Conservation (phyloP, 805 yeast species). For the Teunomyces barrocoloradensis region DNA sequence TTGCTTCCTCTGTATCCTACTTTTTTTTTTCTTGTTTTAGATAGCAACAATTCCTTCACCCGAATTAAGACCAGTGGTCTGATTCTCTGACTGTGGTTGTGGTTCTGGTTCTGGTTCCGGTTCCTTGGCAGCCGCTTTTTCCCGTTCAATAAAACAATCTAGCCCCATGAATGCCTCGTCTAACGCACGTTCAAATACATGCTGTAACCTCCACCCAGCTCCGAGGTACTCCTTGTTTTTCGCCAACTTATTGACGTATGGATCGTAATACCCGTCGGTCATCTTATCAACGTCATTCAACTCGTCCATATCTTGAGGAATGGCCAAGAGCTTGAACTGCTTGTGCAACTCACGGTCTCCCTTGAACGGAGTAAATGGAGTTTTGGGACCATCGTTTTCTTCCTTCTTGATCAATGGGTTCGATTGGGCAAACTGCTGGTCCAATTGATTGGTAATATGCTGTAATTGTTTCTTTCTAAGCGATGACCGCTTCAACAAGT, state of each 20-base stretch:
- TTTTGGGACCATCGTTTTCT: conserved; percentile 17
- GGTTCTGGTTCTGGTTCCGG: background rate
- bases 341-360: conserved; percentile 72
- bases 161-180: conserved; percentile 90
- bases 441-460: conserved; percentile 57
- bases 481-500: conserved; percentile 57
- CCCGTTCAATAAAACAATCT: conserved; percentile 67
- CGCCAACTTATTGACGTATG: conserved; percentile 47
- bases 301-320: conserved; percentile 22
- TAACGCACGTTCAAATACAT: conserved; percentile 70
- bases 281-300: conserved; percentile 25
- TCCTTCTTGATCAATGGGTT: conserved; percentile 26
- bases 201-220: conserved; percentile 75
- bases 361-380: conserved; percentile 90
- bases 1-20: no score
- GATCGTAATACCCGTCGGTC: conserved; percentile 50
- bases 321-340: conserved; percentile 46
- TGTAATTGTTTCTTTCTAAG: conserved; percentile 61
- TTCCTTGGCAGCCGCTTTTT: conserved; percentile 18
- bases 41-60: background rate
- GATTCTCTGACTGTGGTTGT: background rate
- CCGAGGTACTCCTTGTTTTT: conserved; percentile 71
- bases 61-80: background rate
- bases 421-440: conserved; percentile 33
- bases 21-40: background rate